phyloP scores from a whole-genome alignment of 306 rosid genomes.

The Argentina anserina region DNA sequence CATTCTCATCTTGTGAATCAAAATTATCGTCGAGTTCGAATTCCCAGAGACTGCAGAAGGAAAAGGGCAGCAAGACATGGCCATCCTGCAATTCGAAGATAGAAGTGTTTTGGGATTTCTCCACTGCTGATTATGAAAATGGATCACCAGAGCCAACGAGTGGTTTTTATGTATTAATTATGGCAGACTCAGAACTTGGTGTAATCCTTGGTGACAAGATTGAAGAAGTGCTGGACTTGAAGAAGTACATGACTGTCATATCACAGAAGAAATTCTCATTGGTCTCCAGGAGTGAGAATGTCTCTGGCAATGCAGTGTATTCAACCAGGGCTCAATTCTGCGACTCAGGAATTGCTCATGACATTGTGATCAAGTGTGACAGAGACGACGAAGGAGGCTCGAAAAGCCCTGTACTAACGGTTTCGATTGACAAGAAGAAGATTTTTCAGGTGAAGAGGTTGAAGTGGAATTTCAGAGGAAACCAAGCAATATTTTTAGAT shows the following conservation, averaged over 20 bases:
- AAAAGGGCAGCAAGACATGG: slow-evolving; percentile 44
- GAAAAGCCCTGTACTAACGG: slow-evolving; percentile 36
- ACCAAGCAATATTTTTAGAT: slow-evolving; percentile 73
- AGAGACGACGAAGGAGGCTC: slow-evolving; percentile 39
- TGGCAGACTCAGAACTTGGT: slow-evolving; percentile 50
- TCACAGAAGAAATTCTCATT: slow-evolving; percentile 25
- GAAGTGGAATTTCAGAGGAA: slow-evolving; percentile 94
- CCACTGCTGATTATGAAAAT: slow-evolving; percentile 43
- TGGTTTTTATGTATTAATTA: slow-evolving; percentile 50
- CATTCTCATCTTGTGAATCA: neutral
- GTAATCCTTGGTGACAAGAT: slow-evolving; percentile 55
- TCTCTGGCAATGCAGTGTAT: slow-evolving; percentile 39
- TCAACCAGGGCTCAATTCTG: slow-evolving; percentile 59
- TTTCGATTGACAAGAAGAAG: slow-evolving; percentile 56
- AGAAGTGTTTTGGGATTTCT: slow-evolving; percentile 63
- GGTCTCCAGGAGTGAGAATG: slow-evolving; percentile 59
- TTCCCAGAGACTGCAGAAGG: slow-evolving; percentile 23
- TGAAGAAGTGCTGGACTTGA: slow-evolving; percentile 17
- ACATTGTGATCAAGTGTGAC: slow-evolving; percentile 58
- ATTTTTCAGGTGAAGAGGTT: slow-evolving; percentile 66
- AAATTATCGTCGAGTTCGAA: slow-evolving; percentile 2
- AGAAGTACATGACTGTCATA: neutral
- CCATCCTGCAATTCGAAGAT: slow-evolving; percentile 20
- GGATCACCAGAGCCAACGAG: slow-evolving; percentile 60
- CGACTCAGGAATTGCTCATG: slow-evolving; percentile 49